phyloP scores from a whole-genome alignment of 1,284 basidiomycete genomes.

The Earliella scabrosa region DNA sequence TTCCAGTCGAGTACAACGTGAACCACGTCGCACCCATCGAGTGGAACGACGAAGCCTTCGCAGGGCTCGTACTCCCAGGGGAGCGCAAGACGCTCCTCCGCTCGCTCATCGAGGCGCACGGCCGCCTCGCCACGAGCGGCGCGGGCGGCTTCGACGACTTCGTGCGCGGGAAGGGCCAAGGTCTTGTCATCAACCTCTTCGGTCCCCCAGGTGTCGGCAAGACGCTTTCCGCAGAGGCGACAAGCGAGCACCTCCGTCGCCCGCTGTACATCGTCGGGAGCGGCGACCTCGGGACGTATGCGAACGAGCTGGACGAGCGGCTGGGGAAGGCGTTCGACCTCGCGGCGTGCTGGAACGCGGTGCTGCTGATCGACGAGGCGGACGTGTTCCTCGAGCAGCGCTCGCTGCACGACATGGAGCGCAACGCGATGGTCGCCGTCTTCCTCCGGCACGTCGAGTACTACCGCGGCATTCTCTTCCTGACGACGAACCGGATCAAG shows the following conservation, averaged over 20 bases:
- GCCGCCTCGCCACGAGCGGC: constrained; percentile 42
- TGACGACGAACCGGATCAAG: constrained; percentile 66
- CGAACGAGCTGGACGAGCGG: constrained; percentile 34
- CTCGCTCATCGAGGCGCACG: constrained; percentile 59
- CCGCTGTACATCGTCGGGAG: constrained; percentile 58
- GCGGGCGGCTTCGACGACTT: constrained; percentile 56
- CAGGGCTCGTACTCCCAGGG: constrained; percentile 58
- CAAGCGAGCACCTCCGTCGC: not conserved
- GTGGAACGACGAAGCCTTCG: constrained; percentile 61
- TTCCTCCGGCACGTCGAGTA: constrained; percentile 31
- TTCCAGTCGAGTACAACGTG: constrained; percentile 58
- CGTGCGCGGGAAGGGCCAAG: constrained; percentile 42
- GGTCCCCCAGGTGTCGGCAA: not conserved
- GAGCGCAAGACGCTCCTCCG: constrained; percentile 55
- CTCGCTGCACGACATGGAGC: constrained; percentile 57
- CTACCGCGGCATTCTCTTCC: constrained; percentile 39
- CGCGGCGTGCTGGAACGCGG: constrained; percentile 62
- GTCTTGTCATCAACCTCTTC: constrained; percentile 4
- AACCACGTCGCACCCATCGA: constrained; percentile 51
- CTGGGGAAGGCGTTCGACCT: constrained; percentile 39
- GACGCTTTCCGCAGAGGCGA: not conserved
- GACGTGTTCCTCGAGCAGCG: constrained; percentile 46
- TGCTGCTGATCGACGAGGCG: constrained; percentile 61
- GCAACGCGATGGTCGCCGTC: constrained; percentile 69
- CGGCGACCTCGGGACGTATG: constrained; percentile 58